Base-by-base conservation (phyloP, 805 yeast species). In the Candida peoriensis region DNA sequence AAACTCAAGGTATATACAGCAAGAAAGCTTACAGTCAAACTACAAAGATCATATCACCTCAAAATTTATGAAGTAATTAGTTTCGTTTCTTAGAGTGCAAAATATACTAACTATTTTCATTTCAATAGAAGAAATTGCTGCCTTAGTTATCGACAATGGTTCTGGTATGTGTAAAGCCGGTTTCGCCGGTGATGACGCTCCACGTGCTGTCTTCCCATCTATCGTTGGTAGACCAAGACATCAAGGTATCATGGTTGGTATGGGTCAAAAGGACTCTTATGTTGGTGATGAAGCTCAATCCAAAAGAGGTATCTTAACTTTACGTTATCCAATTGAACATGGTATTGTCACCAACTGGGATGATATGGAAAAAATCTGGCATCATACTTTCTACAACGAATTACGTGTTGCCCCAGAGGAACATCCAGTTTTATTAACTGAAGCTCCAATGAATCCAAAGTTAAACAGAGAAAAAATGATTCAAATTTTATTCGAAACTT, bases 111-210 rank as follows among this genome's bases (percentile, higher is more conserved):
- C 55, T 27, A 5, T 4, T 17, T n/a, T n/a, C 8, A n/a, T 28
- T 6, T 7, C 20, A 22, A 31, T 24, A 52, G 55, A 44, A 38
- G 48, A 44, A 37, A 44, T 44, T 31, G 43, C 48, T 32, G 47
- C 48, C 33, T 61, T 66, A 57, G 97, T 90, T 74, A 90, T 90
- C 74, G 98, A 90, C 70, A 90, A 90, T 75, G 98, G 98, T 76
- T 93, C 98, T 64, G 98, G 98, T 80, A 93, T 93, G 97, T 93
- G 98, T 82, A 93, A 93, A 70, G 98, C 98, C 90, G 98, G 98
- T 73, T 93, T 89, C 68, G 97, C 98, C 80, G 98, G 98, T 77
- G 97, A 93, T 66, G 98, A 93, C 76, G 97, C 97, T 51, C 98
- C 98, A 66, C 85, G 97, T 71, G 97, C 98, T 61, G 98, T 93